Evolutionary conservation across 257 asterid species (phyloP), one percentile per base, ranked within the genome.

Genomic region (Ilex aquifolium): DNA sequence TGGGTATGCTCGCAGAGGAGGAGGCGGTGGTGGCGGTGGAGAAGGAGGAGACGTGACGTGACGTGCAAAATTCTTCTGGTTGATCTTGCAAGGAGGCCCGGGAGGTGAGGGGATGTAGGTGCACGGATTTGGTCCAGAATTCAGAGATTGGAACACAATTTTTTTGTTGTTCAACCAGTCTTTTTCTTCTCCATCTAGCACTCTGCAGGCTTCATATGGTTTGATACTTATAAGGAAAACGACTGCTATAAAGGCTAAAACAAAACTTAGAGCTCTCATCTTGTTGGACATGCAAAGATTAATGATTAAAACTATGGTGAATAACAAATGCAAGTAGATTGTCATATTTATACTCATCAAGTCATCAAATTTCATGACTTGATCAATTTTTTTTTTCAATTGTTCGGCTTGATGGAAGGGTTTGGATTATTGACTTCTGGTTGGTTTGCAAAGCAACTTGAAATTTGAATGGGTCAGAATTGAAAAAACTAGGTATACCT

Each of bases 141-240:
- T 2, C 1, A 49, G 17, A 49, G 54, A 49, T 49, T 49, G 54
- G 4, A 49, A 11, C 14, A 12, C 14, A 49, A 12, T 3, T 12
- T 49, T 12, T n/a, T 12, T 49, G 5, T 49, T 49, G 27, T 12
- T 49, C 4, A 49, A 4, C 54, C n/a, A 49, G 11, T 6, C 0
- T 49, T 49, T 12, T 12, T 49, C 2, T 36, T 36, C 42, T 36
- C 42, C 2, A 36, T 8, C 7, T 49, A 49, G 10, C 11, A 6
- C 54, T 49, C 54, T 49, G 17, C 54, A 0, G 5, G 54, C 54
- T 60, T 60, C 62, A 44, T 51, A 29, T 44, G 46, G 55, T 32
- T 27, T 10, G n/a, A 63, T 57, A 48, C 31, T 49, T 16, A 57
- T 27, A 29, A 63, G 56, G 32, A 69, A 32, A 62, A 49, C 58